Evolutionary conservation across 2,329 filamentous ascomycete genomes (phyloP), one percentile per base, ranked within the genome.

Genomic region (Talaromyces marneffei): DNA sequence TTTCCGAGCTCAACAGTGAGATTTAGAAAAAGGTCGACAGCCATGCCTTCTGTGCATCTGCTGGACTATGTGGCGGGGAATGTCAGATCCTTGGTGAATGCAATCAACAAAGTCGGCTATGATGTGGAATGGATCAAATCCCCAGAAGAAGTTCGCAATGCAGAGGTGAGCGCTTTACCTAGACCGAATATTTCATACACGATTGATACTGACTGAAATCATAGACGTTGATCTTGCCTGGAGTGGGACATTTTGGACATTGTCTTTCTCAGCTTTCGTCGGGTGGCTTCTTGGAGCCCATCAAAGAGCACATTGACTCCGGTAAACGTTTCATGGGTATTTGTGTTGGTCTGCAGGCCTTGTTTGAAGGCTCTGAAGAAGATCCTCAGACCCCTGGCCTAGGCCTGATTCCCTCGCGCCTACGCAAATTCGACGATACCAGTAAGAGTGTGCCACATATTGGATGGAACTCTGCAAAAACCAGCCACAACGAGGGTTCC

Each of bases 291-390:
- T 80, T 93, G 59, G 89, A 91, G 63, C 90, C 92, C 9, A 88
- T 99, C 66, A 85, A 82, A 67, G 82, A 86, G 66, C 92, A 97
- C 78, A 92, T 99, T 69, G 82, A 86, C 57, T 84, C 89, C 14
- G 92, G 92, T n/a, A 97, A 97, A 77, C 92, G 93, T 14, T 97
- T 99, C 73, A 95, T 99, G 88, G 92, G 90, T 55, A 96, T 99
- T 71, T 99, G 94, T 72, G 94, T 99, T 59, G 94, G 94, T 2
- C 75, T 97, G 14, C 94, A 99, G 77, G 91, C 90, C 0, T 80
- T 99, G 0, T 97, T 97, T 71, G 83, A 90, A 66, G 89, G 89
- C 8, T 97, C 94, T 0, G 85, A 86, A 42, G 94, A 99, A 74
- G 87, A 91, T 66, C 79, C 86, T 0, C 75, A 80, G 18, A 86